These are phyloP conservation scores for Boletus pseudopeckii DNA, from an alignment of 768 basidiomycete genomes.

Conservation along the genomic window DNA sequence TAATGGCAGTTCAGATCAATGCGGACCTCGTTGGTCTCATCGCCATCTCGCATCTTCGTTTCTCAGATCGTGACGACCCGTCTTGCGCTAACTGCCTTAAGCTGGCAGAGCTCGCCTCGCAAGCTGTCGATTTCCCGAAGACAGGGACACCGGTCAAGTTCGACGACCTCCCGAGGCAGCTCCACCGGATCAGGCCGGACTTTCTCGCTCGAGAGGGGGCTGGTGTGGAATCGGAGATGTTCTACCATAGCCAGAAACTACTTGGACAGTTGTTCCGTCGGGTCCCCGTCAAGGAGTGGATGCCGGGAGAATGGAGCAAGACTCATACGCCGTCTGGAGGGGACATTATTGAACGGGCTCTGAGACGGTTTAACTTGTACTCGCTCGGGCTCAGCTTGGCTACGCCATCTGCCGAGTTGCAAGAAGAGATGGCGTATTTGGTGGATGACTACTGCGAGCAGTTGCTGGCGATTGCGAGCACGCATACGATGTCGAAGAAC, in stretches of 20 bases:
- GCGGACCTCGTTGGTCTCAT: conserved; percentile 42
- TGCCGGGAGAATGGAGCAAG: conserved; percentile 23
- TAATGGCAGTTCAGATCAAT: conserved; percentile 26
- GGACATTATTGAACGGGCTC: conserved; percentile 22
- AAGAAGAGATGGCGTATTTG: conserved; percentile 37
- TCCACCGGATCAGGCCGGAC: conserved; percentile 34
- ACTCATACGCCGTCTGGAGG: conserved; percentile 27
- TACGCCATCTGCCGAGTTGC: conserved; percentile 23
- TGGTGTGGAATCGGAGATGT: conserved; percentile 19
- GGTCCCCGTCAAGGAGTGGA: conserved; percentile 37
- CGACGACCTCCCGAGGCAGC: conserved; percentile 32
- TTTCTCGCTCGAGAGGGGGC: conserved; percentile 43
- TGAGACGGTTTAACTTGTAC: conserved; percentile 25
- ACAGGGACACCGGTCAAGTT: conserved; percentile 41
- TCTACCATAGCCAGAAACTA: conserved; percentile 41
- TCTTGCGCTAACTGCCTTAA: conserved; percentile 35
- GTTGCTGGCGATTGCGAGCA: conserved; percentile 32
- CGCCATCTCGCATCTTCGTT: conserved; percentile 41
- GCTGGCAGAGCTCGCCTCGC: conserved; percentile 44
- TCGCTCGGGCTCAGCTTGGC: conserved; percentile 32
- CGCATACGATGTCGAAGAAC: conserved; percentile 37
- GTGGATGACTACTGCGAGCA: conserved; percentile 36
- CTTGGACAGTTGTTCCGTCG: conserved; percentile 45
- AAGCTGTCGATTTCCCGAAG: conserved; percentile 49
- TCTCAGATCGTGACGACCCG: conserved; percentile 39